phyloP scores from a whole-genome alignment of 192 early-diverging fungal genomes.

The Spinellus fusiger region DNA sequence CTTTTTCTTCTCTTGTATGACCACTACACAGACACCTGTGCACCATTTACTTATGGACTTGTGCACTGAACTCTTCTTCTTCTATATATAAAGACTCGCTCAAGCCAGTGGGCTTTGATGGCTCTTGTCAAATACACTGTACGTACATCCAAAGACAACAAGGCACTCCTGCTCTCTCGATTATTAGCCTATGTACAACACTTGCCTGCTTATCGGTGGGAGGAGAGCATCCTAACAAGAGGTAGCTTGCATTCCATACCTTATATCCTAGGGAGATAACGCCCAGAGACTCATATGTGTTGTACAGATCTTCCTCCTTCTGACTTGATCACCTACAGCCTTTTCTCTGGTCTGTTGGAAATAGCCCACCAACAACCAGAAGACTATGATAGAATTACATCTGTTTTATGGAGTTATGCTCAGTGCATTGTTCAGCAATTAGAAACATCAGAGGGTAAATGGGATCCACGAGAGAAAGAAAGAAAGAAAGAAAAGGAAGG shows the following conservation, averaged over 20 bases:
- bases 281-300: background rate
- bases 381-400: conserved; percentile 32
- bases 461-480: too few relatives aligned
- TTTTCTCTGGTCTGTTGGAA: conserved; percentile 38
- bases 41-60: background rate
- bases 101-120: conserved; percentile 25
- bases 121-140: conserved; percentile 24
- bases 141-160: conserved; percentile 19
- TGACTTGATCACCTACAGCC: conserved; percentile 38
- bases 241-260: conserved; percentile 6
- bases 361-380: conserved; percentile 33
- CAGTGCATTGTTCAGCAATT: conserved; percentile 18
- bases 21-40: too few relatives aligned
- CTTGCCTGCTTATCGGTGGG: conserved; percentile 25
- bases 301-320: conserved; percentile 23
- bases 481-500: background rate
- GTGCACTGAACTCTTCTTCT: background rate
- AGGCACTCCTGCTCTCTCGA: conserved; percentile 17
- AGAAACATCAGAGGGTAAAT: background rate
- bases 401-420: conserved; percentile 44
- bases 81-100: conserved; percentile 17
- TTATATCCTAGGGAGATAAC: background rate
- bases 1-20: too few relatives aligned
- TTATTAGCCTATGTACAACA: conserved; percentile 25
- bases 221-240: conserved; percentile 17